Base-by-base conservation (phyloP, 202 grass and related monocot genomes). In the Setaria viridis region DNA sequence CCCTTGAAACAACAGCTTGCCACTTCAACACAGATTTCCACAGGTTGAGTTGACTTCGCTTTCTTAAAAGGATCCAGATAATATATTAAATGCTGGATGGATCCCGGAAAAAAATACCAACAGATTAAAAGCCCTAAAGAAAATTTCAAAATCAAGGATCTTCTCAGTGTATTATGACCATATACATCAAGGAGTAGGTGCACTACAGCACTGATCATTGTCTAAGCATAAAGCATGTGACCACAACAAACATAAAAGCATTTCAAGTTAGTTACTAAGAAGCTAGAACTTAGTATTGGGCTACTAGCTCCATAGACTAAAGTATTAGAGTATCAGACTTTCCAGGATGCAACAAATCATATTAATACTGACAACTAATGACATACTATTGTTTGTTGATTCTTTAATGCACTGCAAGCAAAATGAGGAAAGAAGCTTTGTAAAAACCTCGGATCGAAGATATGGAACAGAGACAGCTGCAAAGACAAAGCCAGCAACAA, bases 401-500 rank as follows among this genome's bases (percentile, higher is more conserved):
- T 67, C 74, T 63, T 85, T 34, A 64, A 60, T 65, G 66, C 74
- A 84, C 7, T 32, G 46, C 74, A 83, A 53, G 67, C 19, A 49
- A 55, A 66, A 62, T 30, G 50, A 9, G 73, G 77, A 67, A 49
- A 50, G 19, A 63, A 86, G 50, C 30, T 66, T 85, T 50, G 29
- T 93, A 78, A 20, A 65, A 78, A 99, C 96, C 96, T 96, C 96
- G 11, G 93, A 99, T 75, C 93, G 90, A 87, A 99, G 96, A 85
- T 99, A 99, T 60, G 96, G 96, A 82, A 99, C 96, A 68, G 96
- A 94, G 34, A 99, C 72, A 25, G 93, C 87, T 74, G 93, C 67
- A 86, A 99, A 99, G 81, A 99, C 93, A 81, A 99, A 95, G 77
- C 96, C 96, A 87, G 96, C 96, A 88, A 99, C 89, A 77, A 99